phyloP scores from a whole-genome alignment of 2,329 filamentous ascomycete genomes.

The Colletotrichum neosansevieriae region DNA sequence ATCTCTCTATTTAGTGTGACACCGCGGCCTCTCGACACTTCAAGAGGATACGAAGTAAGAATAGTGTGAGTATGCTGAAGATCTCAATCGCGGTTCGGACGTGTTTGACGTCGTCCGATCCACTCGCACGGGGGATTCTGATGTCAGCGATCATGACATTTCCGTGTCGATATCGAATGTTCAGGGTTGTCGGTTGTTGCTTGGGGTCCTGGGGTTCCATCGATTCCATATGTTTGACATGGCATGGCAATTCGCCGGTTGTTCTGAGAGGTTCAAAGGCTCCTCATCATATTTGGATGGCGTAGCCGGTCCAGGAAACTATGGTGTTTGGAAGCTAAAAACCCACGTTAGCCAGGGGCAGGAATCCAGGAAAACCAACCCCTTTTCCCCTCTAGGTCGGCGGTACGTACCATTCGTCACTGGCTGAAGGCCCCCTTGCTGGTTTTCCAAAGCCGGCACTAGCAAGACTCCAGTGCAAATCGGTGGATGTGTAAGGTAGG shows the following conservation, averaged over 20 bases:
- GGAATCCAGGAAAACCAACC: too few relatives aligned
- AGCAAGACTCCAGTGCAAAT: slow-evolving; percentile 1
- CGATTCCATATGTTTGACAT: slow-evolving; percentile 15
- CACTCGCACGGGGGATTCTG: slow-evolving; percentile 20
- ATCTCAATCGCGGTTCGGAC: slow-evolving; percentile 21
- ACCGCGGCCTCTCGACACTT: neutral
- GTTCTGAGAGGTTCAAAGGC: slow-evolving; percentile 7
- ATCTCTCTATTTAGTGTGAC: neutral
- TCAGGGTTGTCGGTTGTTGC: slow-evolving; percentile 4
- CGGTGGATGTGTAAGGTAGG: slow-evolving; percentile 9
- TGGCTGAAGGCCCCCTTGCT: slow-evolving; percentile 5
- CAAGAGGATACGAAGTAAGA: too few relatives aligned
- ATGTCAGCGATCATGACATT: slow-evolving; percentile 19
- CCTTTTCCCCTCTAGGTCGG: neutral
- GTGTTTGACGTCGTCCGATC: slow-evolving; percentile 32
- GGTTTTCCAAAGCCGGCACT: slow-evolving; percentile 12
- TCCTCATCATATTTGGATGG: slow-evolving; percentile 7
- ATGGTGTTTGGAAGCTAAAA: slow-evolving; percentile 1
- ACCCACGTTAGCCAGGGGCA: neutral
- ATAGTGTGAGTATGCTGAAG: slow-evolving; percentile 2
- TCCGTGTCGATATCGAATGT: neutral
- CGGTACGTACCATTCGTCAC: slow-evolving; percentile 22
- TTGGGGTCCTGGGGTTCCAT: slow-evolving; percentile 6
- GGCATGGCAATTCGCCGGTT: neutral
- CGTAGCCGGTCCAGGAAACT: slow-evolving; percentile 13